phyloP scores from a whole-genome alignment of 2,329 filamentous ascomycete genomes.

The Arthroderma sp. region DNA sequence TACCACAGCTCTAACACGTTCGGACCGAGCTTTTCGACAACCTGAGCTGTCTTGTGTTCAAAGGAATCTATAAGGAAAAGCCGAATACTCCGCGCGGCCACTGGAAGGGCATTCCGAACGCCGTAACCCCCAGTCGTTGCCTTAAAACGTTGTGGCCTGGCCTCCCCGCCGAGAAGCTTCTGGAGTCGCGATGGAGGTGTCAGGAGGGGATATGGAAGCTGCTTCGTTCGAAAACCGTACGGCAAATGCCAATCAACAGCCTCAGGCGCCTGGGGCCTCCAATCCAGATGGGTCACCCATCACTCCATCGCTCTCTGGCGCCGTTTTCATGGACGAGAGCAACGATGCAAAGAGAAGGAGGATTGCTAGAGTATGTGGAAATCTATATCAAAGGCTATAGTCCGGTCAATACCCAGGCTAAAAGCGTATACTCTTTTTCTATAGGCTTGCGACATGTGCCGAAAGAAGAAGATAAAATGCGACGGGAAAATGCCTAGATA shows the following conservation, averaged over 20 bases:
- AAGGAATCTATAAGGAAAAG: background rate
- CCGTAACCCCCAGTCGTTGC: background rate
- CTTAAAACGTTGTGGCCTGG: background rate
- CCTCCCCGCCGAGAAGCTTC: background rate
- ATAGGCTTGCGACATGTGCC: slow-evolving; percentile 89
- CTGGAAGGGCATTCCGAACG: background rate
- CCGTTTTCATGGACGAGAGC: slow-evolving; percentile 37
- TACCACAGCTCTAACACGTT: background rate
- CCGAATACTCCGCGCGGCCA: background rate
- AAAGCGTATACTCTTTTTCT: background rate
- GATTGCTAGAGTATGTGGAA: slow-evolving; percentile 62
- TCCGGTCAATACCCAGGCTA: background rate
- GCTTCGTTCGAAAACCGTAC: slow-evolving; percentile 37
- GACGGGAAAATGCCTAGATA: slow-evolving; percentile 92
- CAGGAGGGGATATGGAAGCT: slow-evolving; percentile 25
- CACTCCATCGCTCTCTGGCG: slow-evolving; percentile 36
- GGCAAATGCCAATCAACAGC: slow-evolving; percentile 51
- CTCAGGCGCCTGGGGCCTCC: slow-evolving; percentile 58
- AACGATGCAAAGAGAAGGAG: slow-evolving; percentile 79
- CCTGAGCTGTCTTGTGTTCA: background rate
- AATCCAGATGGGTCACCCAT: slow-evolving; percentile 48
- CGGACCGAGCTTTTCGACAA: background rate
- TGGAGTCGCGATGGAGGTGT: slow-evolving; percentile 9
- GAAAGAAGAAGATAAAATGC: slow-evolving; percentile 90
- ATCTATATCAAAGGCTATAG: background rate